phyloP scores from a whole-genome alignment of 1,284 basidiomycete genomes.

The Cystobasidium pallidum region DNA sequence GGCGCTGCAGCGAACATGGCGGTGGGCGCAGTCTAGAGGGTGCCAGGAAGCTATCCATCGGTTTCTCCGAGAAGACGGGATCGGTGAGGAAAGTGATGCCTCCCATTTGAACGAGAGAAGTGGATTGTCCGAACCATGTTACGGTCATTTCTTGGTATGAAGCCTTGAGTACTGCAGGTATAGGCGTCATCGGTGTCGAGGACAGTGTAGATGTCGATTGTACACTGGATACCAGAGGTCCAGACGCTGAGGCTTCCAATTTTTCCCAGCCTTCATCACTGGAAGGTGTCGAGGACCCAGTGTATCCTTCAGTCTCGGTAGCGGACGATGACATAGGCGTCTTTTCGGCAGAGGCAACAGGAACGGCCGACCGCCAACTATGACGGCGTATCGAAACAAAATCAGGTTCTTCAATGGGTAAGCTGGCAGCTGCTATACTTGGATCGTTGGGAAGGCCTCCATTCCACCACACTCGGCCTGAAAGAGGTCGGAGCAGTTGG shows the following conservation, averaged over 20 bases:
- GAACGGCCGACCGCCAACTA: slow-evolving; percentile 47
- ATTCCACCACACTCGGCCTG: slow-evolving; percentile 52
- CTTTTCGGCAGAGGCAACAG: slow-evolving; percentile 42
- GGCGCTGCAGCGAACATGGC: slow-evolving; percentile 34
- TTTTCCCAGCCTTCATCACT: slow-evolving; percentile 47
- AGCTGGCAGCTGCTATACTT: slow-evolving; percentile 54
- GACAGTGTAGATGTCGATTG: background rate
- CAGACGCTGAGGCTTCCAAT: slow-evolving; percentile 42
- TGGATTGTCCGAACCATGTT: slow-evolving; percentile 58
- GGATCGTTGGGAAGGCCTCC: slow-evolving; percentile 51
- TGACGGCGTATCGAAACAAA: slow-evolving; percentile 55
- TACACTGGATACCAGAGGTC: slow-evolving; percentile 5
- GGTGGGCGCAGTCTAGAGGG: slow-evolving; percentile 42
- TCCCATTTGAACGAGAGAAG: slow-evolving; percentile 59
- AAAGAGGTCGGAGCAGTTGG: slow-evolving; percentile 49
- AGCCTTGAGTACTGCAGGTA: background rate
- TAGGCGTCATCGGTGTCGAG: background rate
- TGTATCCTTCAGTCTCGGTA: slow-evolving; percentile 13
- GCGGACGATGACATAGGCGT: slow-evolving; percentile 40
- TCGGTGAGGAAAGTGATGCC: slow-evolving; percentile 61
- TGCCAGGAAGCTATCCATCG: slow-evolving; percentile 45
- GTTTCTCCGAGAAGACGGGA: slow-evolving; percentile 56
- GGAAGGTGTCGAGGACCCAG: slow-evolving; percentile 17
- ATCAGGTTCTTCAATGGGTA: slow-evolving; percentile 56
- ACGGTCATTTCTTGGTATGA: slow-evolving; percentile 32